Conservation (phyloP, 2,329 filamentous ascomycete species). For the Curvularia lunata region DNA sequence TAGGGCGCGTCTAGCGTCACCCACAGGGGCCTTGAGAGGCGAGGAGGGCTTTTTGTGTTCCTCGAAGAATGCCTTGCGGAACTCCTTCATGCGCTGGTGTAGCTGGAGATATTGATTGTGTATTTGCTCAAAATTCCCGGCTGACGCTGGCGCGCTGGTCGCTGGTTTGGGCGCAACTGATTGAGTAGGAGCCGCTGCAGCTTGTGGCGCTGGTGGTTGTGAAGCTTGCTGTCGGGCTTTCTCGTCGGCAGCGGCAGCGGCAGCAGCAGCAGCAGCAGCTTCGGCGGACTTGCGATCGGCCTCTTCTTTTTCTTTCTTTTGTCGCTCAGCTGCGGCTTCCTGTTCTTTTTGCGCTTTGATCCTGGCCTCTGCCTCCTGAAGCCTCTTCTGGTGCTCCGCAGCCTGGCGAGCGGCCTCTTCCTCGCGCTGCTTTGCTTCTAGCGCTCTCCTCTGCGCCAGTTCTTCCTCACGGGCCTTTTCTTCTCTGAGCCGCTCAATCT, state of each 20-base stretch:
- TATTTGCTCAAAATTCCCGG: slow-evolving; percentile 35
- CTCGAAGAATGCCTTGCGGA: slow-evolving; percentile 40
- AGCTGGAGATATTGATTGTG: slow-evolving; percentile 46
- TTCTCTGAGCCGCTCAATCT: slow-evolving; percentile 51
- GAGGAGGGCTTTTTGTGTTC: slow-evolving; percentile 31
- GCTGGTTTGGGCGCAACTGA: slow-evolving; percentile 12
- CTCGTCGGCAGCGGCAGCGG: slow-evolving; percentile 29
- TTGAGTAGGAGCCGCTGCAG: slow-evolving; percentile 12
- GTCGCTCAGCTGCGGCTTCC: slow-evolving; percentile 37
- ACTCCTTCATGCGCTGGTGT: slow-evolving; percentile 47
- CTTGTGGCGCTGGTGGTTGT: slow-evolving; percentile 18
- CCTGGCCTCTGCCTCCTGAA: slow-evolving; percentile 42
- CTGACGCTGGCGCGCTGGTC: slow-evolving; percentile 14
- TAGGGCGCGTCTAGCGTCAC: slow-evolving; percentile 43
- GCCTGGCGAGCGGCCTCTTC: slow-evolving; percentile 40
- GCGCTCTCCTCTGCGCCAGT: slow-evolving; percentile 40
- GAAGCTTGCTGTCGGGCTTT: slow-evolving; percentile 31
- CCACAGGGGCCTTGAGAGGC: slow-evolving; percentile 39
- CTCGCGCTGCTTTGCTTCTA: slow-evolving; percentile 46
- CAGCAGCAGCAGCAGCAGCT: slow-evolving; percentile 31
- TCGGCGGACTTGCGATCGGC: slow-evolving; percentile 40
- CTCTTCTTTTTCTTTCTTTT: slow-evolving; percentile 39
- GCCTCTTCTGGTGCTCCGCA: slow-evolving; percentile 34
- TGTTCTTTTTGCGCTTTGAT: slow-evolving; percentile 40
- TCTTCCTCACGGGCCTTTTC: slow-evolving; percentile 53